A percentile compares a stretch with the other conserved stretches of the same genome.
Evolutionary conservation across 2,329 filamentous ascomycete species (phyloP).

Genomic region (Talaromyces sp.): DNA sequence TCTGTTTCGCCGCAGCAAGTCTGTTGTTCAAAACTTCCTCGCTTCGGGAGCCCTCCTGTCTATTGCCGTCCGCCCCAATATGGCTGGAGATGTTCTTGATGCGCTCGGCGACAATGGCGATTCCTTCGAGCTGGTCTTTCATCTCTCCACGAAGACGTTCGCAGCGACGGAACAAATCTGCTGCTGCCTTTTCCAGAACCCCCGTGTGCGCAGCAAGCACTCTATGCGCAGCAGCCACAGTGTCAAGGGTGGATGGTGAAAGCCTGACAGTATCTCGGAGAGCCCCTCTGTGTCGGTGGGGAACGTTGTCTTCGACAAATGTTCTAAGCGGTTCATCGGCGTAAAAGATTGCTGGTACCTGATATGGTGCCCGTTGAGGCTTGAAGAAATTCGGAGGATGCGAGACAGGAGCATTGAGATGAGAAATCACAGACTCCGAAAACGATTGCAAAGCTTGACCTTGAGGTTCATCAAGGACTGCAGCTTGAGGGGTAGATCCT

Average conservation of each 20-base stretch:
- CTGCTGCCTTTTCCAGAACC: slow-evolving; percentile 41
- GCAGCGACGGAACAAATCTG: slow-evolving; percentile 49
- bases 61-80: slow-evolving; percentile 30
- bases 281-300: slow-evolving; percentile 36
- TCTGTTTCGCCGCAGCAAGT: slow-evolving; percentile 33
- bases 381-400: slow-evolving; percentile 9
- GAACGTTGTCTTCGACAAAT: slow-evolving; percentile 39
- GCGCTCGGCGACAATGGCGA: slow-evolving; percentile 41
- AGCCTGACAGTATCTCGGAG: slow-evolving; percentile 43
- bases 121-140: slow-evolving; percentile 40
- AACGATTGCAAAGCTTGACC: slow-evolving; percentile 23
- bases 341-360: slow-evolving; percentile 37
- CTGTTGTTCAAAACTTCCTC: slow-evolving; percentile 34
- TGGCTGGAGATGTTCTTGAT: slow-evolving; percentile 38
- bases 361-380: slow-evolving; percentile 37
- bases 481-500: slow-evolving; percentile 46
- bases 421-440: slow-evolving; percentile 20
- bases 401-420: slow-evolving; percentile 15
- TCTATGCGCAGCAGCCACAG: slow-evolving; percentile 44
- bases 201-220: slow-evolving; percentile 43
- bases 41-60: slow-evolving; percentile 25
- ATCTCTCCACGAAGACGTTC: slow-evolving; percentile 44
- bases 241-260: slow-evolving; percentile 43
- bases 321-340: slow-evolving; percentile 30
- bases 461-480: slow-evolving; percentile 46